Conservation (phyloP, 371 early-diverging fungal genomes). For the Encephalitozoon intestinalis region DNA sequence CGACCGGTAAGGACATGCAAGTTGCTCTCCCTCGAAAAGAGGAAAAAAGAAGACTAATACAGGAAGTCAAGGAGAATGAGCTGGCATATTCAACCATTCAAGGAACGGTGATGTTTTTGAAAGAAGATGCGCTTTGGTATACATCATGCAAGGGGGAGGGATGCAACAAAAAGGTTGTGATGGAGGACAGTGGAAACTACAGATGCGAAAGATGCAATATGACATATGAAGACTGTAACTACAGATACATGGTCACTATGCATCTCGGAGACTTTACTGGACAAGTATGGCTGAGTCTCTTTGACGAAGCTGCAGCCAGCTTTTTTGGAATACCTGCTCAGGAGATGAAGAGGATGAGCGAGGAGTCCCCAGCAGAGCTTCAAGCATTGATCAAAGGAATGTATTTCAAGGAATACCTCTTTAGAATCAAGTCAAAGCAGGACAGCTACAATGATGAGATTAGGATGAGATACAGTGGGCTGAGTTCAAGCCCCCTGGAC, state of each 20-base stretch:
- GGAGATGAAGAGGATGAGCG: slow-evolving; percentile 41
- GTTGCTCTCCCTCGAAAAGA: slow-evolving; percentile 23
- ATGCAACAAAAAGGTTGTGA: slow-evolving; percentile 58
- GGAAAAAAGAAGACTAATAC: slow-evolving; percentile 27
- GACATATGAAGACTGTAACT: slow-evolving; percentile 45
- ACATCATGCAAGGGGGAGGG: slow-evolving; percentile 43
- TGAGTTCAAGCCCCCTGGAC: slow-evolving; percentile 18
- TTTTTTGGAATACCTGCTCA: slow-evolving; percentile 47
- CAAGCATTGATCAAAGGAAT: slow-evolving; percentile 31
- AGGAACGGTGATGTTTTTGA: slow-evolving; percentile 46
- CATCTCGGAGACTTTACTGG: slow-evolving; percentile 53
- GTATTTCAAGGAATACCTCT: slow-evolving; percentile 24
- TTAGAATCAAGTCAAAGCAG: slow-evolving; percentile 43
- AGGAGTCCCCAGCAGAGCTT: slow-evolving; percentile 21
- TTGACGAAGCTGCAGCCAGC: slow-evolving; percentile 48
- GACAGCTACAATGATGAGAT: slow-evolving; percentile 51
- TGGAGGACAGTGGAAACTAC: slow-evolving; percentile 45
- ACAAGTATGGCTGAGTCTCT: slow-evolving; percentile 53
- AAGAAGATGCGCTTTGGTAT: slow-evolving; percentile 53
- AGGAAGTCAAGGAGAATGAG: slow-evolving; percentile 47
- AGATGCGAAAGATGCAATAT: slow-evolving; percentile 59
- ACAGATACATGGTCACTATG: slow-evolving; percentile 47
- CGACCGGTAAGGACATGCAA: slow-evolving; percentile 45
- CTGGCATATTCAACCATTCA: slow-evolving; percentile 40
- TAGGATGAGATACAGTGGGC: slow-evolving; percentile 30